phyloP scores from a whole-genome alignment of 495 filamentous ascomycete genomes.

The Hypoxylon subgilvum region DNA sequence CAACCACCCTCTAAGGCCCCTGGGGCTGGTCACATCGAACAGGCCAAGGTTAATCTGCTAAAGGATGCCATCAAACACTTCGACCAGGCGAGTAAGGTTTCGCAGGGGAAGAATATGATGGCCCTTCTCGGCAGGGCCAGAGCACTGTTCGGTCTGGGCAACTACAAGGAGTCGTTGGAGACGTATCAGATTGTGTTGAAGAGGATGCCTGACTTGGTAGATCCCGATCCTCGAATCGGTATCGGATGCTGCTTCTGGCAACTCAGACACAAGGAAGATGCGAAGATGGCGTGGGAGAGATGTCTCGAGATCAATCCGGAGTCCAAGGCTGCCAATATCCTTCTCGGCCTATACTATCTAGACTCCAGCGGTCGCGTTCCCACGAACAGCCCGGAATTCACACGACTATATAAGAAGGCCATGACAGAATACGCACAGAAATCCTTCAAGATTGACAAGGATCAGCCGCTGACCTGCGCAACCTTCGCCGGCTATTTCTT shows the following conservation, averaged over 20 bases:
- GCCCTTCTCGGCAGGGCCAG: slow-evolving; percentile 85
- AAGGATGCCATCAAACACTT: slow-evolving; percentile 87
- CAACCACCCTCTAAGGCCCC: slow-evolving; percentile 73
- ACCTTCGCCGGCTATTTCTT: slow-evolving; percentile 90
- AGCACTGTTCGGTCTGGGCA: slow-evolving; percentile 80
- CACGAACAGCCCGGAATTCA: slow-evolving; percentile 77
- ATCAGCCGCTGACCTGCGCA: slow-evolving; percentile 85
- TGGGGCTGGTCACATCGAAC: slow-evolving; percentile 65
- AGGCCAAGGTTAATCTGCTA: slow-evolving; percentile 78
- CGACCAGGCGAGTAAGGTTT: slow-evolving; percentile 86
- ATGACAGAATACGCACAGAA: slow-evolving; percentile 93
- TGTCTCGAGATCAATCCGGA: slow-evolving; percentile 83
- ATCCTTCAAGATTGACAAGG: slow-evolving; percentile 93
- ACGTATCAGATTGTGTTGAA: slow-evolving; percentile 83
- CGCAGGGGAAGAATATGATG: slow-evolving; percentile 84
- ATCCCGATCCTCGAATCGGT: slow-evolving; percentile 93
- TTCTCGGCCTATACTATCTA: slow-evolving; percentile 87
- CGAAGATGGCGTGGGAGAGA: slow-evolving; percentile 86
- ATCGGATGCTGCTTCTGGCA: slow-evolving; percentile 97
- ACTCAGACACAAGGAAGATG: slow-evolving; percentile 89
- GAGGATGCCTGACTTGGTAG: slow-evolving; percentile 84
- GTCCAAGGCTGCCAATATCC: slow-evolving; percentile 87
- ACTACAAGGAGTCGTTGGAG: slow-evolving; percentile 79
- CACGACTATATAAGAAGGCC: slow-evolving; percentile 82
- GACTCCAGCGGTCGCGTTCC: slow-evolving; percentile 78